Conservation (phyloP, 129 eudicot genomes). For the Escallonia rubra region DNA sequence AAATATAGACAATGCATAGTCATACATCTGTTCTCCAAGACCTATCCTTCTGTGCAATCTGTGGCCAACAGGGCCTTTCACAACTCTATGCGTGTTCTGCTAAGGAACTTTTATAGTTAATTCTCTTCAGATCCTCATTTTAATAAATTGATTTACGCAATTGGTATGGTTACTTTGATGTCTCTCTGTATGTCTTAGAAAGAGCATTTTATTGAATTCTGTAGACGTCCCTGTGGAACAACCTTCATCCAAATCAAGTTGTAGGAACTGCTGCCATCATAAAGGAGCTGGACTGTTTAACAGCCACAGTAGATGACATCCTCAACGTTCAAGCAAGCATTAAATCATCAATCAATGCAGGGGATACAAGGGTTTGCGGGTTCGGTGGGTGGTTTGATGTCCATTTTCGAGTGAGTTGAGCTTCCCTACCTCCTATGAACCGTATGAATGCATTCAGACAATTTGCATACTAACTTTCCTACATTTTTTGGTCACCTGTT, state of each 20-base stretch:
- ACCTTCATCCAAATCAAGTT: conserved; percentile 85
- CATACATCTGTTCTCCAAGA: too few relatives aligned
- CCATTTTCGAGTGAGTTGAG: conserved; percentile 79
- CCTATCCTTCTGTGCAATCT: too few relatives aligned
- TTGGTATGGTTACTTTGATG: background rate
- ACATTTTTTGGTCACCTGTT: background rate
- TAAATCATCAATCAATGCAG: conserved; percentile 51
- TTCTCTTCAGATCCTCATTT: too few relatives aligned
- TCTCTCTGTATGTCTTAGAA: conserved; percentile 7
- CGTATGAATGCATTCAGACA: background rate
- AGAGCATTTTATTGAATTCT: conserved; percentile 3
- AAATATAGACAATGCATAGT: too few relatives aligned
- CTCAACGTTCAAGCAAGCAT: conserved; percentile 47
- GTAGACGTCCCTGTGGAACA: conserved; percentile 92
- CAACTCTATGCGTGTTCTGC: background rate
- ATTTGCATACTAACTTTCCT: background rate
- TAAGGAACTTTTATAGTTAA: background rate
- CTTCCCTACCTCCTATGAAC: background rate
- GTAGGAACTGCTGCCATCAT: conserved; percentile 68
- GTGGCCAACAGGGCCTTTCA: too few relatives aligned
- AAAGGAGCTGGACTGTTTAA: conserved; percentile 84
- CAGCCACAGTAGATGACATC: conserved; percentile 72
- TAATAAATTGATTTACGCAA: too few relatives aligned
- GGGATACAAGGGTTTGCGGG: conserved; percentile 68
- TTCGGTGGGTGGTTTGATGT: conserved; percentile 99